Evolutionary conservation across 768 basidiomycete genomes (phyloP).

Genomic region (Mycena venus): DNA sequence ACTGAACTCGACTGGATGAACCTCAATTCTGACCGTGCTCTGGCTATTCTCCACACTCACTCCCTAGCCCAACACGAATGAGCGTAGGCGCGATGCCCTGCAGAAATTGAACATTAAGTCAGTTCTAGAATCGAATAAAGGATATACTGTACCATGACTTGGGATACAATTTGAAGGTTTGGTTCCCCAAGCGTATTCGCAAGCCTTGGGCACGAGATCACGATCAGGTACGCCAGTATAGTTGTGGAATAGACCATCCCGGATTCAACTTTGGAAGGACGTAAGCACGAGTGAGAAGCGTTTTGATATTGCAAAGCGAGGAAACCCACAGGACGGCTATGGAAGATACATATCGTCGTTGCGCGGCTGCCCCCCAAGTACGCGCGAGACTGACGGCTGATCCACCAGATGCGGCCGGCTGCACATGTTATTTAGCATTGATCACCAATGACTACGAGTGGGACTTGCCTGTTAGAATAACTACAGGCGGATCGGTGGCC

Average conservation of each 20-base stretch:
- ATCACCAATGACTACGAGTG: background rate
- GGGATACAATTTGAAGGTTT: no score
- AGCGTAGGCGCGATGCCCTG: constrained; percentile 47
- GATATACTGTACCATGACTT: no score
- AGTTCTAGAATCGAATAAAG: background rate
- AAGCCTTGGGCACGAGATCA: background rate
- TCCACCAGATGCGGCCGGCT: no score
- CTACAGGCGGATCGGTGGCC: constrained; percentile 43
- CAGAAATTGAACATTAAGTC: background rate
- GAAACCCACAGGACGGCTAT: constrained; percentile 44
- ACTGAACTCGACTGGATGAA: no score
- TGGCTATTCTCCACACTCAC: no score
- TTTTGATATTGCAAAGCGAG: background rate
- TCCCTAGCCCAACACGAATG: no score
- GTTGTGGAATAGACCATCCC: constrained; percentile 47
- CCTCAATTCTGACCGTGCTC: no score
- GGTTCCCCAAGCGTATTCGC: background rate
- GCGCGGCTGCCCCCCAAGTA: constrained; percentile 39
- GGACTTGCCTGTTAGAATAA: constrained; percentile 42
- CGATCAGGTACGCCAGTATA: constrained; percentile 39
- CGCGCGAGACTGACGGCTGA: constrained; percentile 41
- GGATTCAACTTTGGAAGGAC: constrained; percentile 44
- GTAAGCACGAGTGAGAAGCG: no score
- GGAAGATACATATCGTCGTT: constrained; percentile 43
- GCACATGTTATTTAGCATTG: background rate